Evolutionary conservation across 1,139 yeast genomes (phyloP).

Genomic region (Hansenula sp.): DNA sequence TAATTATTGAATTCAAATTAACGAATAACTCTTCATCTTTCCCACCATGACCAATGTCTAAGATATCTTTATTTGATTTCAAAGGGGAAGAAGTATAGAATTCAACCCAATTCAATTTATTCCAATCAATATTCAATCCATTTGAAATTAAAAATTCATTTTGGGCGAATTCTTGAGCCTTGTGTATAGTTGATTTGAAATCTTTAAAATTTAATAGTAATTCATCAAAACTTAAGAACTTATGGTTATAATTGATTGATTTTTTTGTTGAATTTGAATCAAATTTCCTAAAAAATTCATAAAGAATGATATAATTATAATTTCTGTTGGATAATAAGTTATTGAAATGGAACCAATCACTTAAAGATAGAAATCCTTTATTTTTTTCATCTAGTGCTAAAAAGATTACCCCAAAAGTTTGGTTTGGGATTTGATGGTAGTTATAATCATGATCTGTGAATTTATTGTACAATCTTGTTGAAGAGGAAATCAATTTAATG

Average conservation of each 20-base stretch:
- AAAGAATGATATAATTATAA: slow-evolving; percentile 55
- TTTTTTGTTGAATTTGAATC: slow-evolving; percentile 26
- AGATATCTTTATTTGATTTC: slow-evolving; percentile 15
- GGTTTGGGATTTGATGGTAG: slow-evolving; percentile 28
- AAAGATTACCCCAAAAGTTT: slow-evolving; percentile 48
- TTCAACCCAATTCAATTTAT: slow-evolving; percentile 24
- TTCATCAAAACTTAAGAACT: slow-evolving; percentile 34
- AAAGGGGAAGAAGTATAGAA: slow-evolving; percentile 24
- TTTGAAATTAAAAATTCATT: slow-evolving; percentile 26
- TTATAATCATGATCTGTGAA: slow-evolving; percentile 30
- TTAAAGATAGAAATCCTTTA: slow-evolving; percentile 57
- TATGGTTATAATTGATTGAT: slow-evolving; percentile 36
- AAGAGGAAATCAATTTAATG: slow-evolving; percentile 29
- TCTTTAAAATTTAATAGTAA: slow-evolving; percentile 26
- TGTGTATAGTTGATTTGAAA: slow-evolving; percentile 28
- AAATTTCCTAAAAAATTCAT: slow-evolving; percentile 43
- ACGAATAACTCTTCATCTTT: slow-evolving; percentile 7
- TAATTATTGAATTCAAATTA: slow-evolving; percentile 29
- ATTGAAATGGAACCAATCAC: slow-evolving; percentile 60
- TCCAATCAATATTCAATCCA: slow-evolving; percentile 30
- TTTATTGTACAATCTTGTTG: slow-evolving; percentile 26
- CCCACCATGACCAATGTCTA: neutral
- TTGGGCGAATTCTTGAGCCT: slow-evolving; percentile 28
- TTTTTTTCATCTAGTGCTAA: slow-evolving; percentile 59
- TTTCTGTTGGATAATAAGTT: slow-evolving; percentile 50